Conservation (phyloP, 2,329 filamentous ascomycete genomes). For the Pseudogymnoascus sp. region DNA sequence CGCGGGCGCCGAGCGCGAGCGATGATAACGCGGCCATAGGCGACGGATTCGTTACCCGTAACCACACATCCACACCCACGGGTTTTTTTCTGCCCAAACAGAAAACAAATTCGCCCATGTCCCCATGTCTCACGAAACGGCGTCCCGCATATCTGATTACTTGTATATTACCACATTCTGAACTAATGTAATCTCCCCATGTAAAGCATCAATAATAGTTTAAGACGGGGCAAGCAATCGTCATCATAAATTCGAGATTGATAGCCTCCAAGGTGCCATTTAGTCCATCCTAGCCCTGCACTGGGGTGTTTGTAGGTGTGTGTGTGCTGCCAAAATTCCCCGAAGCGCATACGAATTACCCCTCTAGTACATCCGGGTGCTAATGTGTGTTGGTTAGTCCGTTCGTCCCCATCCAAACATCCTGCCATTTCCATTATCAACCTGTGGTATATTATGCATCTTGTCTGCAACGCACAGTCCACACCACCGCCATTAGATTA, state of each 20-base stretch:
- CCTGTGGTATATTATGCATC: background rate
- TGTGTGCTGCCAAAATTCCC: background rate
- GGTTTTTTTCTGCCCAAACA: background rate
- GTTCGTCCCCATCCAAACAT: constrained; percentile 4
- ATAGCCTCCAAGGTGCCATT: constrained; percentile 7
- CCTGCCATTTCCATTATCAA: constrained; percentile 5
- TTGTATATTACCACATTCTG: background rate
- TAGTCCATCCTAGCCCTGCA: background rate
- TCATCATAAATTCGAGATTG: background rate
- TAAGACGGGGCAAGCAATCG: background rate
- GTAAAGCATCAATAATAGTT: background rate
- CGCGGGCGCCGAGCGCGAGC: background rate
- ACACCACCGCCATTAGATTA: background rate
- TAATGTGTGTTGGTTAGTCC: background rate
- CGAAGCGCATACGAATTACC: background rate
- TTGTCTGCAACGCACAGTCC: background rate
- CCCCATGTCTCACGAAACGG: constrained; percentile 2
- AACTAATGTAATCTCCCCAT: background rate
- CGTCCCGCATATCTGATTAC: constrained; percentile 8
- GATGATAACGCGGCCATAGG: constrained; percentile 1
- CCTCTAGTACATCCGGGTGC: background rate
- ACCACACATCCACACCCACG: constrained; percentile 5
- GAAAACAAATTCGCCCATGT: background rate
- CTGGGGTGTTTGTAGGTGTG: background rate
- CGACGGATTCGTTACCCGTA: background rate